Conservation (phyloP, 2,329 filamentous ascomycete genomes). For the Lachnellula suecica region DNA sequence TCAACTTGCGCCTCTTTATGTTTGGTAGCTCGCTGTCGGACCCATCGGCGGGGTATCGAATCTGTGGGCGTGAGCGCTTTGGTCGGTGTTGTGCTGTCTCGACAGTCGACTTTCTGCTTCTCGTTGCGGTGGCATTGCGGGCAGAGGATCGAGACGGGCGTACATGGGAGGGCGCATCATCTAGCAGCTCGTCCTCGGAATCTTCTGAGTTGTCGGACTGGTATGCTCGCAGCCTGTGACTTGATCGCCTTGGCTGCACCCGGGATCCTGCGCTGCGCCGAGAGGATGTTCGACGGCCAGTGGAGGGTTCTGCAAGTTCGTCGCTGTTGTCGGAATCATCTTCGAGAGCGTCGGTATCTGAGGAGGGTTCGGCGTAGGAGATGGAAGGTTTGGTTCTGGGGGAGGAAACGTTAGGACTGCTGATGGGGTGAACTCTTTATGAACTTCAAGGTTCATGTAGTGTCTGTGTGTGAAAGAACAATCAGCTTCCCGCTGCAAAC, state of each 20-base stretch:
- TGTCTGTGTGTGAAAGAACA: neutral
- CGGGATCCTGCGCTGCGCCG: neutral
- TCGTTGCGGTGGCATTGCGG: neutral
- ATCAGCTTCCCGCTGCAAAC: neutral
- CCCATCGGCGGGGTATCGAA: neutral
- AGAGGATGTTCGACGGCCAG: neutral
- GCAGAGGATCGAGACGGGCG: neutral
- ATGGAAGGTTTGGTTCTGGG: conserved; percentile 24
- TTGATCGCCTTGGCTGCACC: neutral
- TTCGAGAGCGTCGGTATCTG: conserved; percentile 9
- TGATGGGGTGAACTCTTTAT: neutral
- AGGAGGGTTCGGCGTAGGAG: conserved; percentile 28
- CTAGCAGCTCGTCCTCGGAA: neutral
- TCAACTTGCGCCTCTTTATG: conserved; percentile 5
- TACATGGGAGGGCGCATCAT: neutral
- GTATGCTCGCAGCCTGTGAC: neutral
- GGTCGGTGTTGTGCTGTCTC: neutral
- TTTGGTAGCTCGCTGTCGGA: neutral
- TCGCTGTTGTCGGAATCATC: neutral
- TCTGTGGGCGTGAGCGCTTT: neutral
- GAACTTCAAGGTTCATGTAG: neutral
- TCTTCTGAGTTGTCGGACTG: neutral
- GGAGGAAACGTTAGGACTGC: neutral
- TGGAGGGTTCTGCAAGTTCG: neutral
- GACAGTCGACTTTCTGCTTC: neutral